Percentiles rank a stretch among this genome's conserved stretches.
Evolutionary conservation across 495 filamentous ascomycete species (phyloP).

Genomic region (Podospora pseudopauciseta): DNA sequence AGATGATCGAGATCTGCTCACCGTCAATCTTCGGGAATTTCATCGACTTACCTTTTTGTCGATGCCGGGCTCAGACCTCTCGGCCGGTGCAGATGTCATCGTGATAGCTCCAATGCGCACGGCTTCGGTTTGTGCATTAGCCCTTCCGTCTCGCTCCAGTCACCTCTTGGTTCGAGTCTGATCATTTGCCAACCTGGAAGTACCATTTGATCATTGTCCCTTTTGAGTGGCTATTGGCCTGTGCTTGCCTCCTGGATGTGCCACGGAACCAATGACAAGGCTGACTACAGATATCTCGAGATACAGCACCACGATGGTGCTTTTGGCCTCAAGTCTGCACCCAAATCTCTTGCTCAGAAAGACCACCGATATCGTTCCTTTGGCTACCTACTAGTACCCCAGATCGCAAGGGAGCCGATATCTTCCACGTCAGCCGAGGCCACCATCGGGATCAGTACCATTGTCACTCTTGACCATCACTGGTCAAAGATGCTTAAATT

Average conservation of each 20-base stretch:
- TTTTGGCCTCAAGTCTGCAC: not conserved
- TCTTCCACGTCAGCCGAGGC: no score
- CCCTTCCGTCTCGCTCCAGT: constrained; percentile 2
- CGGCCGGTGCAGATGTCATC: not conserved
- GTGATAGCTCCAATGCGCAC: not conserved
- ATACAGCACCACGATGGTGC: no score
- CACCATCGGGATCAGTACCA: not conserved
- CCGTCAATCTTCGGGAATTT: not conserved
- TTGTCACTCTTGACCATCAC: not conserved
- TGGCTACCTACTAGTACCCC: no score
- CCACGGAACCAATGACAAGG: not conserved
- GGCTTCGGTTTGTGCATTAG: constrained; percentile 1
- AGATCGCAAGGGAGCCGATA: not conserved
- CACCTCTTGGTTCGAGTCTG: constrained; percentile 2
- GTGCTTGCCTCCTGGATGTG: not conserved
- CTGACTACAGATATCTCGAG: not conserved
- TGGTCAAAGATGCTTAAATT: not conserved
- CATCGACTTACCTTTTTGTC: not conserved
- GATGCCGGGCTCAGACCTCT: not conserved
- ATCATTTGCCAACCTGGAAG: not conserved
- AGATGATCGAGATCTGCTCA: not conserved
- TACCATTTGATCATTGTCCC: not conserved
- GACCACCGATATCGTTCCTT: not conserved
- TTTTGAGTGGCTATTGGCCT: no score
- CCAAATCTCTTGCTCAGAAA: not conserved